Conservation (phyloP, 2,329 filamentous ascomycete genomes). For the Phaeoacremonium minimum region DNA sequence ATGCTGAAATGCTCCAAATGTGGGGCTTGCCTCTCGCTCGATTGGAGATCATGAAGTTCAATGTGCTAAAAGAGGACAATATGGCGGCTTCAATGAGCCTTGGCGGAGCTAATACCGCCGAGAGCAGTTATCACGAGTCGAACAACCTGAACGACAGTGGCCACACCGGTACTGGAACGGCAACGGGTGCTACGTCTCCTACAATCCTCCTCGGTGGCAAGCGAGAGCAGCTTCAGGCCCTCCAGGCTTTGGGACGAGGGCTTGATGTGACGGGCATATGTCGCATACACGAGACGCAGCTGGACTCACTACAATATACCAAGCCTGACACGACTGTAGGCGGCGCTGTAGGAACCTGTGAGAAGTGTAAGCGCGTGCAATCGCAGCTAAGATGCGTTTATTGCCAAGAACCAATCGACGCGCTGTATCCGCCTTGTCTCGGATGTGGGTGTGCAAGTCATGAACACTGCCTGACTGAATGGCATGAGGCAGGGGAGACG, state of each 20-base stretch:
- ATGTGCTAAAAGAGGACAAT: slow-evolving; percentile 50
- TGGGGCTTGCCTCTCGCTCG: slow-evolving; percentile 60
- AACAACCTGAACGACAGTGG: slow-evolving; percentile 31
- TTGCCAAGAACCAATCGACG: slow-evolving; percentile 56
- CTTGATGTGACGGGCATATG: slow-evolving; percentile 62
- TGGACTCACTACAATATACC: slow-evolving; percentile 52
- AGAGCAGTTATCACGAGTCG: slow-evolving; percentile 28
- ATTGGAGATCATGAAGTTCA: slow-evolving; percentile 67
- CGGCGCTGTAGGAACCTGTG: slow-evolving; percentile 44
- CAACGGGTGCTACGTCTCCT: slow-evolving; percentile 23
- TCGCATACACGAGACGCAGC: slow-evolving; percentile 56
- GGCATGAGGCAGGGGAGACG: slow-evolving; percentile 52
- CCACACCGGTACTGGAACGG: slow-evolving; percentile 27
- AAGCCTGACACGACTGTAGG: slow-evolving; percentile 29
- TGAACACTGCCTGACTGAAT: slow-evolving; percentile 53
- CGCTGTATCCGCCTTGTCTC: slow-evolving; percentile 57
- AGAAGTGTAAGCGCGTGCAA: slow-evolving; percentile 50
- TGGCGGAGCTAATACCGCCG: slow-evolving; percentile 14
- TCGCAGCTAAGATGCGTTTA: slow-evolving; percentile 58
- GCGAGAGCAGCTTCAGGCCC: slow-evolving; percentile 44
- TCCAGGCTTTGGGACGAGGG: slow-evolving; percentile 49
- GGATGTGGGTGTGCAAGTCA: slow-evolving; percentile 60
- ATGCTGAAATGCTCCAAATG: slow-evolving; percentile 65
- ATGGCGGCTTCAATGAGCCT: slow-evolving; percentile 13
- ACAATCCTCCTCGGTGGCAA: slow-evolving; percentile 50